Base-by-base conservation (phyloP, 2,329 filamentous ascomycete genomes). In the Cladophialophora chaetospira region DNA sequence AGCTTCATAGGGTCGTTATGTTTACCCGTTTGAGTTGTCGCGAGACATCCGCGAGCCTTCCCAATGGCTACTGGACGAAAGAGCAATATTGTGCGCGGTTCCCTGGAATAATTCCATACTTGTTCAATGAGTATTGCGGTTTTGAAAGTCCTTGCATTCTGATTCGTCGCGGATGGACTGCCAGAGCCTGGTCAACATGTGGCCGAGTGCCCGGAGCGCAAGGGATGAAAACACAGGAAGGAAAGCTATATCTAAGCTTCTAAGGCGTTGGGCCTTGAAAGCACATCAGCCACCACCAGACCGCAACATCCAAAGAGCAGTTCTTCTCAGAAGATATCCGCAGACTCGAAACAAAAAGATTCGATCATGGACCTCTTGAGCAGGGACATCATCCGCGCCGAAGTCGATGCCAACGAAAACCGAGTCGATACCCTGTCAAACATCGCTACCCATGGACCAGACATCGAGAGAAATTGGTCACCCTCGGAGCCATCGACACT, bases 391-490 rank as follows among this genome's bases (percentile, higher is more conserved):
- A 57, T 57, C 15, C 35, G 49, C 29, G 55, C 55, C 33, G 55
- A 57, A 29, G 49, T 57, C 23, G 55, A 57, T 25, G 55, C 55
- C n/a, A 53, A 57, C 31, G 44, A 21, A 9, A 44, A 49, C 28
- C 42, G 55, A 52, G 11, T 26, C 13, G 49, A 57, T 25, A 53
- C 43, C 21, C 35, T 57, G 17, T 53, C 55, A 4, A 44, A 57
- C 26, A 53, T 57, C 13, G 55, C 55, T 19, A 48, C 55, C 6
- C 43, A 57, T 21, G 55, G 54, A 10, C 55, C 55, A 23, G 55
- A 57, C 28, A 49, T 57, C 15, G 55, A 57, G 35, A 47, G 55
- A 53, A 46, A 50, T 28, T 50, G 53, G 45, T 35, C 53, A 5
- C 17, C n/a, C n/a, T 49, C 28, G 23, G 46, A 43, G 9, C 25